Evolutionary conservation across 1,284 basidiomycete species (phyloP).

Genomic region (Sporisorium reilianum): DNA sequence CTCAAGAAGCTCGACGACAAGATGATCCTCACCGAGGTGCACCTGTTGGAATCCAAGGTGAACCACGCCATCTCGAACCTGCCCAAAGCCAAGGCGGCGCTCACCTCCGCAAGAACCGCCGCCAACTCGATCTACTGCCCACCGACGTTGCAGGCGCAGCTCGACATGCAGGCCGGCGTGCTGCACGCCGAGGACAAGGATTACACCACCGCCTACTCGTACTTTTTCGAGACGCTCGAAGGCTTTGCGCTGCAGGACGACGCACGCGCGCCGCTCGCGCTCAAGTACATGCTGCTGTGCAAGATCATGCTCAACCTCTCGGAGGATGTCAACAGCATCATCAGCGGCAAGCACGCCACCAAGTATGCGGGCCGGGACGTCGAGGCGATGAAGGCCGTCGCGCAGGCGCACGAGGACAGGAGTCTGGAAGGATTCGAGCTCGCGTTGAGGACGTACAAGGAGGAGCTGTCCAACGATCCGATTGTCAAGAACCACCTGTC

Average conservation of each 20-base stretch:
- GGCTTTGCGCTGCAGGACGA: constrained; percentile 78
- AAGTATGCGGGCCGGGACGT: constrained; percentile 85
- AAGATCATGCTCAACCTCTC: constrained; percentile 97
- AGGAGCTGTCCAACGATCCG: constrained; percentile 90
- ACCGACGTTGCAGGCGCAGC: constrained; percentile 87
- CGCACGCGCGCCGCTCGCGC: constrained; percentile 78
- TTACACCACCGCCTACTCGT: constrained; percentile 94
- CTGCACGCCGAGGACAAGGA: constrained; percentile 98
- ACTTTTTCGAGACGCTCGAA: constrained; percentile 98
- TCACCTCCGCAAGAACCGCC: constrained; percentile 91
- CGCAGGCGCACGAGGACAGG: constrained; percentile 89
- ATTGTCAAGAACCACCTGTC: constrained; percentile 94
- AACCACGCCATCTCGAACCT: constrained; percentile 92
- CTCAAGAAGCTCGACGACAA: constrained; percentile 95
- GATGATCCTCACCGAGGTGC: constrained; percentile 96
- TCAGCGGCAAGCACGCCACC: constrained; percentile 86
- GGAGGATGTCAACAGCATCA: constrained; percentile 88
- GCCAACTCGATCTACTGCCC: constrained; percentile 99
- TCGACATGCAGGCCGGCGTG: constrained; percentile 91
- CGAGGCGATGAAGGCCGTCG: constrained; percentile 94
- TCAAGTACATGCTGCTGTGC: constrained; percentile 98
- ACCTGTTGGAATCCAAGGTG: constrained; percentile 90
- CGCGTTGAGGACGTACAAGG: constrained; percentile 85
- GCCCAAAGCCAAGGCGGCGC: constrained; percentile 91
- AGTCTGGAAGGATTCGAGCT: constrained; percentile 90